Evolutionary conservation across 495 filamentous ascomycete genomes (phyloP).

Genomic region (Penicillium flavigenum): DNA sequence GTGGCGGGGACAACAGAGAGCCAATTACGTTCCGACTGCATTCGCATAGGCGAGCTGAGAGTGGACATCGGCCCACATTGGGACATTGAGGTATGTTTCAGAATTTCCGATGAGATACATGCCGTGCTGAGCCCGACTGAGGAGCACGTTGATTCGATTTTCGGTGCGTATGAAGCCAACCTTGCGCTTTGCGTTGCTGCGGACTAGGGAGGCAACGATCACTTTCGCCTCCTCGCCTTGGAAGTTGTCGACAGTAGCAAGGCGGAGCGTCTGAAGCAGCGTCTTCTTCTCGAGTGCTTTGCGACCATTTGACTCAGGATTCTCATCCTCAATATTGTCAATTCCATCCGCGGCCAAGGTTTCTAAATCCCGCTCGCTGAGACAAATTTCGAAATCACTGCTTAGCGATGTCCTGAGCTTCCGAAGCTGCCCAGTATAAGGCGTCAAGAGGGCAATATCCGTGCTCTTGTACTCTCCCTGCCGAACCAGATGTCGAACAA

Average conservation of each 20-base stretch:
- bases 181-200: constrained; percentile 60
- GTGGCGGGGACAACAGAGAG: constrained; percentile 66
- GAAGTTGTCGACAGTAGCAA: constrained; percentile 77
- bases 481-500: constrained; percentile 63
- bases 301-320: background rate
- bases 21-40: constrained; percentile 55
- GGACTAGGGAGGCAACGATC: constrained; percentile 69
- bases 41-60: constrained; percentile 43
- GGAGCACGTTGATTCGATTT: constrained; percentile 76
- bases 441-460: constrained; percentile 74
- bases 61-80: constrained; percentile 68
- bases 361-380: constrained; percentile 57
- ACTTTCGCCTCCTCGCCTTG: constrained; percentile 74
- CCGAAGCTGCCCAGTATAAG: constrained; percentile 65
- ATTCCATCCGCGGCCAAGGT: constrained; percentile 8
- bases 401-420: constrained; percentile 36
- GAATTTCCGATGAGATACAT: constrained; percentile 79
- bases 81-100: constrained; percentile 49
- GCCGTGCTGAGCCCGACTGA: constrained; percentile 68
- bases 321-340: constrained; percentile 47
- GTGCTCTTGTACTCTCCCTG: constrained; percentile 59
- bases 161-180: constrained; percentile 69
- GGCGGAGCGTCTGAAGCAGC: constrained; percentile 14
- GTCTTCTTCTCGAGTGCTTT: background rate
- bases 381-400: constrained; percentile 28